These are phyloP conservation scores for Lathyrus oleraceus DNA, from an alignment of 306 rosid genomes.

Conservation along the genomic window DNA sequence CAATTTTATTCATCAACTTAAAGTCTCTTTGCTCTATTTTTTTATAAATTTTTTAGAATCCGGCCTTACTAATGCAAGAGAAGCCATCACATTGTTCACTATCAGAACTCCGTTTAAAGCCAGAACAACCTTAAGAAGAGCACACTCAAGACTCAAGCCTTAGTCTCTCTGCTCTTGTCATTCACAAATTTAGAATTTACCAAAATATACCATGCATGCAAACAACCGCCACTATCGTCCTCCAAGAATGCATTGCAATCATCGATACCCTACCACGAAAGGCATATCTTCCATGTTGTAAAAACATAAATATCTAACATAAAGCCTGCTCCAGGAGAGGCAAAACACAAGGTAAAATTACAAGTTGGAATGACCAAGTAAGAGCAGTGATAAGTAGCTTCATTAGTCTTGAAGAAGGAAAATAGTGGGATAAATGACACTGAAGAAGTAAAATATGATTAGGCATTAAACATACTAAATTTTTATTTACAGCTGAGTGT, in stretches of 20 bases:
- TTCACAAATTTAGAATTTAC: not conserved
- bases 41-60: too few relatives aligned
- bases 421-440: not conserved
- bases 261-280: not conserved
- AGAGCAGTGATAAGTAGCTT: not conserved
- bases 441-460: not conserved
- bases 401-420: not conserved
- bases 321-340: not conserved
- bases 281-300: not conserved
- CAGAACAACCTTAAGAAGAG: too few relatives aligned
- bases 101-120: too few relatives aligned
- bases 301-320: not conserved
- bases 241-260: not conserved
- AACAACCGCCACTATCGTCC: not conserved
- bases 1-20: too few relatives aligned
- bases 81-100: too few relatives aligned
- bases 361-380: not conserved
- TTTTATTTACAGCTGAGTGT: constrained; percentile 33
- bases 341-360: not conserved
- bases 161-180: too few relatives aligned
- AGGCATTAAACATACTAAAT: not conserved
- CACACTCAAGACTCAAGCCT: too few relatives aligned
- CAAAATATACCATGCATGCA: not conserved
- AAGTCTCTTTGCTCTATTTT: too few relatives aligned
- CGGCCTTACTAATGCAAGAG: too few relatives aligned